These are phyloP conservation scores for Cercophora newfieldiana DNA, from an alignment of 495 filamentous ascomycete species.

Conservation along the genomic window DNA sequence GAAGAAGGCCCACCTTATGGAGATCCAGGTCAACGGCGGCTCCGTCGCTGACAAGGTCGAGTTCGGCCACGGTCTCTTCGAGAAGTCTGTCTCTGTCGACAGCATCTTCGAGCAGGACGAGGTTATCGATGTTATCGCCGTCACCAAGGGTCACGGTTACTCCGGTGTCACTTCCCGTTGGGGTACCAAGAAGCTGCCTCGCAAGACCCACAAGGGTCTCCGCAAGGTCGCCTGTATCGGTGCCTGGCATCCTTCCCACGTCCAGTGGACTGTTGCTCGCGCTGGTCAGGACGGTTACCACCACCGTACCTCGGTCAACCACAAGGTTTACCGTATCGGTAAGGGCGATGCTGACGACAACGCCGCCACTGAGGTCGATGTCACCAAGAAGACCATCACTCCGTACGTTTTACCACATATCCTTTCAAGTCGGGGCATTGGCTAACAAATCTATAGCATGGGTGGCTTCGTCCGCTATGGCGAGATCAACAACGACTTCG, in stretches of 20 bases:
- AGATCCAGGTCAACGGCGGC: constrained; percentile 99
- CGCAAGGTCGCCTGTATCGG: constrained; percentile 99
- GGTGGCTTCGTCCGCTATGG: constrained; percentile 99
- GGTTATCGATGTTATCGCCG: constrained; percentile 99
- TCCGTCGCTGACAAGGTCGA: constrained; percentile 93
- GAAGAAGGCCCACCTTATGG: constrained; percentile 99
- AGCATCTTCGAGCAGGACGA: constrained; percentile 99
- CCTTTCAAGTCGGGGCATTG: not conserved
- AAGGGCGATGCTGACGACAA: constrained; percentile 84
- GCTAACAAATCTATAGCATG: constrained; percentile 59
- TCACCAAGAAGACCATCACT: constrained; percentile 99
- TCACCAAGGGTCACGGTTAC: constrained; percentile 99
- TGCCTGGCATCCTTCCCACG: constrained; percentile 99
- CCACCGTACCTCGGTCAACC: constrained; percentile 99
- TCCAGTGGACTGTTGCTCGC: constrained; percentile 99
- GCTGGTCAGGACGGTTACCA: constrained; percentile 99
- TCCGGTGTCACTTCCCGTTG: constrained; percentile 95
- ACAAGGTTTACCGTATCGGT: constrained; percentile 99
- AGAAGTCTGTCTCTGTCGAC: constrained; percentile 93
- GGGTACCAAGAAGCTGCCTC: constrained; percentile 99
- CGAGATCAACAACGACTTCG: constrained; percentile 98
- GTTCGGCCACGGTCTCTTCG: constrained; percentile 91
- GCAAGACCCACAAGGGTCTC: constrained; percentile 99
- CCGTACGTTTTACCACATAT: constrained; percentile 67
- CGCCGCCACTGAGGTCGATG: constrained; percentile 92